Conservation (phyloP, 768 basidiomycete species). For the Pisolithus albus region DNA sequence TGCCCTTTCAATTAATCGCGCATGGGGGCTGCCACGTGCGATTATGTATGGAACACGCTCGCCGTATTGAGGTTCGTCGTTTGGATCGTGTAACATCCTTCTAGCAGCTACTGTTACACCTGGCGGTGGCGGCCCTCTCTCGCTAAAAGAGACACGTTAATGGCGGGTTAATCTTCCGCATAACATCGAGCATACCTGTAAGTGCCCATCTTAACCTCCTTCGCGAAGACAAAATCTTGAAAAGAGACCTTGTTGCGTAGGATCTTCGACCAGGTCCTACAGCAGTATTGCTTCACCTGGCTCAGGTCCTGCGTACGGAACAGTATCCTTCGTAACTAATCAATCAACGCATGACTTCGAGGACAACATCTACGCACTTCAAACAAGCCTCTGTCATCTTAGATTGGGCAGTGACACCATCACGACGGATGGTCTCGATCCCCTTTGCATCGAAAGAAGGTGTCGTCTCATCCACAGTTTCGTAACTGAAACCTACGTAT, state of each 20-base stretch:
- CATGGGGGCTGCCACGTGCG: slow-evolving; percentile 51
- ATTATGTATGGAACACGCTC: slow-evolving; percentile 94
- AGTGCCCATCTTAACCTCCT: slow-evolving; percentile 88
- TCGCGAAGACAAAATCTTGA: slow-evolving; percentile 94
- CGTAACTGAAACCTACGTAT: slow-evolving; percentile 96
- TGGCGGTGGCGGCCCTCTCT: slow-evolving; percentile 82
- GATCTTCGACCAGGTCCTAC: slow-evolving; percentile 76
- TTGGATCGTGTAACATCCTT: slow-evolving; percentile 64
- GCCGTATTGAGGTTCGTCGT: slow-evolving; percentile 84
- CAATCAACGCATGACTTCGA: neutral
- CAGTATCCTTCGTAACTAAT: slow-evolving; percentile 52
- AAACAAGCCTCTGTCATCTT: slow-evolving; percentile 90
- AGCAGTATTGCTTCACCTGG: slow-evolving; percentile 83
- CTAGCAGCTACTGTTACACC: slow-evolving; percentile 83
- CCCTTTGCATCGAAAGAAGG: slow-evolving; percentile 94
- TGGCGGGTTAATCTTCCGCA: neutral
- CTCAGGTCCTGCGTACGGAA: slow-evolving; percentile 89
- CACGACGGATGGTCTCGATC: slow-evolving; percentile 92
- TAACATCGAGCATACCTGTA: slow-evolving; percentile 57
- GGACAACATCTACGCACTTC: slow-evolving; percentile 49
- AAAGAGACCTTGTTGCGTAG: slow-evolving; percentile 72
- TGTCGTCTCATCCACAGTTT: slow-evolving; percentile 68
- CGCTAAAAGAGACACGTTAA: slow-evolving; percentile 39
- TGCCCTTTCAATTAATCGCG: slow-evolving; percentile 68
- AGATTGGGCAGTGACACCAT: slow-evolving; percentile 83